Percentiles rank a stretch among this genome's conserved stretches.
Evolutionary conservation across 1,284 basidiomycete species (phyloP).

Genomic region (Apiotrichum domesticum): DNA sequence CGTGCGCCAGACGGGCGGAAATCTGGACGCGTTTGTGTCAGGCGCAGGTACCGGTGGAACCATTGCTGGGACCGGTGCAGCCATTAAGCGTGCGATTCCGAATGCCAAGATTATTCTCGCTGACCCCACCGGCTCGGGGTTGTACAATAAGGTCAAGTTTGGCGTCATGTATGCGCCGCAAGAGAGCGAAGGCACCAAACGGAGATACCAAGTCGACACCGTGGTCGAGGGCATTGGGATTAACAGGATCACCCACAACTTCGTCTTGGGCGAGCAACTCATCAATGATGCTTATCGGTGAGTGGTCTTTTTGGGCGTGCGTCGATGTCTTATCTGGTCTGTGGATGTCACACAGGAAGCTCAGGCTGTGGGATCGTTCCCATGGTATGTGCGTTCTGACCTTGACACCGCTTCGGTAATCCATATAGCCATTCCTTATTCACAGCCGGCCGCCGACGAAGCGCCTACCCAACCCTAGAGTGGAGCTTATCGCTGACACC

Average conservation of each 20-base stretch:
- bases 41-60: constrained; percentile 97
- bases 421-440: no score
- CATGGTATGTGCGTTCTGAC: no score
- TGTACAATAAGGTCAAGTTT: constrained; percentile 89
- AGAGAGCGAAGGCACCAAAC: constrained; percentile 90
- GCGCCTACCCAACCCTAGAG: no score
- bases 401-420: no score
- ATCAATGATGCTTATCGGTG: constrained; percentile 84
- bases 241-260: constrained; percentile 63
- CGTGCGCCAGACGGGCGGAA: constrained; percentile 82
- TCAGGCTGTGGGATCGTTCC: no score
- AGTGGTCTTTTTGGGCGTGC: constrained; percentile 10
- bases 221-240: constrained; percentile 67
- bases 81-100: constrained; percentile 53
- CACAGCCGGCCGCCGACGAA: no score
- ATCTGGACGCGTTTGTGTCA: constrained; percentile 80
- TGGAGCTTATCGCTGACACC: not conserved
- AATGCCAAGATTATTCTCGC: constrained; percentile 68
- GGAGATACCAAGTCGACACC: constrained; percentile 73
- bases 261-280: constrained; percentile 69
- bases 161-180: constrained; percentile 90
- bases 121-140: constrained; percentile 85
- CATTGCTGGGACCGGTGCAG: constrained; percentile 76
- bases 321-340: no score
- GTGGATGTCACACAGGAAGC: no score